Evolutionary conservation across 2,329 filamentous ascomycete genomes (phyloP), one percentile per base, ranked within the genome.

Genomic region (Fonsecaea multimorphosa): DNA sequence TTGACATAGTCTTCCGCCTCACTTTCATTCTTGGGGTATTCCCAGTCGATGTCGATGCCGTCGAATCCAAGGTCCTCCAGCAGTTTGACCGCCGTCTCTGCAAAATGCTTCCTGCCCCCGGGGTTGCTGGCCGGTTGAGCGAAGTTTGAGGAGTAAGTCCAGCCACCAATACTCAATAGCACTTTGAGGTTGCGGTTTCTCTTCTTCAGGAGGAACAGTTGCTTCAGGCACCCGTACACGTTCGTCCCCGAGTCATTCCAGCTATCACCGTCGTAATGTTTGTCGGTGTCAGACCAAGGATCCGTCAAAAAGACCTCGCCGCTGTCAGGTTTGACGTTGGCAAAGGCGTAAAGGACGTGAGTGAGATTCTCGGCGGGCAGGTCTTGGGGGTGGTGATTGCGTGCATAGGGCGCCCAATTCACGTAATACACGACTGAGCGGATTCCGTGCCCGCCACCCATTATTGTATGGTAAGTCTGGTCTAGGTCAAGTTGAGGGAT

Each of bases 301-400:
- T 95, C 91, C 1, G 86, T 89, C 7, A 91, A 81, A 73, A 84
- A 90, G 78, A 96, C 92, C 78, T 96, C 91, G 57, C 94, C 94
- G 34, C 85, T 87, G 2, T 94, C 91, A 2, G 88, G 84, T 3
- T 87, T 85, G 65, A 97, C 86, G 76, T 97, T 96, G 74, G 92
- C 94, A 79, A 98, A 98, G 16, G 93, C 85, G 73, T 97, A 97
- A 16, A 97, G 86, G 3, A 98, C 80, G 74, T 98, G 94, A 0
- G 93, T 98, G 49, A 97, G 85, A 63, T 91, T 90, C 61, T 93
- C 86, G 2, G 85, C 87, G 0, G 91, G 91, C 5, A 98, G 85
- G 75, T 96, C 88, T 74, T 96, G 90, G 0, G 93, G 93, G n/a
- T 88, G 85, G 76, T 95, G 90, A 73, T 94, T 90, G 62, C 93